Evolutionary conservation across 371 early-diverging fungal species (phyloP), one percentile per base, ranked within the genome.

Genomic region (Mucor velutinosus): DNA sequence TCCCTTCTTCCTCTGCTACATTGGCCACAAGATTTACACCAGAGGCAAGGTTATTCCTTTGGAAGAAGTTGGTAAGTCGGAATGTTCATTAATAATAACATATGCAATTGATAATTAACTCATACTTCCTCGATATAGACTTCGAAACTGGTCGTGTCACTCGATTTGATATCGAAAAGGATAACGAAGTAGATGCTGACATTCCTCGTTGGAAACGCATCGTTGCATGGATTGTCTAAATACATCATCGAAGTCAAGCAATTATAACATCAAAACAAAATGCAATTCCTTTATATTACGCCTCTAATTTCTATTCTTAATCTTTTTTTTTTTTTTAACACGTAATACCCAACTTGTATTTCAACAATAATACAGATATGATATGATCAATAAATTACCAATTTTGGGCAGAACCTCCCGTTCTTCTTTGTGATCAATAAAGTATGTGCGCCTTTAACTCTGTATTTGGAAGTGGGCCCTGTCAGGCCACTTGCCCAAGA

Each of bases 31-130:
- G 69, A 3, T 81, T 11, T 49, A 83, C 43, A 76, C 77, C 33
- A 75, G 77, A 66, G 79, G 83, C 39, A 82, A 81, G 65, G 41
- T 88, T 4, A 83, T 90, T 23, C 88, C 89, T 3, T 62, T 89
- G 39, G 62, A 75, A 25, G 90, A 90, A 70, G 80, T 83, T 66
- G 89, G 87, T 76, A 71, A 64, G 65, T 62, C 29, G 11, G 3
- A 25, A 53, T 21, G 14, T 14, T 47, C 4, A 47, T 19, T 21
- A 47, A 11, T 7, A 47, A 47, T 21, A 11, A 15, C 23, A 53
- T 53, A 53, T 53, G 41, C 41, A 27, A 53, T 53, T 53, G 15
- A 53, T 41, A 37, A 37, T 27, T 19, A 15, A 27, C 53, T 53
- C 53, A 53, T 25, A 15, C 14, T 25, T 11, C 14, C 32, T 56